Percentiles rank a stretch among this genome's conserved stretches.
phyloP scores from a whole-genome alignment of 2,329 filamentous ascomycete species.

The Blumeria graminis region DNA sequence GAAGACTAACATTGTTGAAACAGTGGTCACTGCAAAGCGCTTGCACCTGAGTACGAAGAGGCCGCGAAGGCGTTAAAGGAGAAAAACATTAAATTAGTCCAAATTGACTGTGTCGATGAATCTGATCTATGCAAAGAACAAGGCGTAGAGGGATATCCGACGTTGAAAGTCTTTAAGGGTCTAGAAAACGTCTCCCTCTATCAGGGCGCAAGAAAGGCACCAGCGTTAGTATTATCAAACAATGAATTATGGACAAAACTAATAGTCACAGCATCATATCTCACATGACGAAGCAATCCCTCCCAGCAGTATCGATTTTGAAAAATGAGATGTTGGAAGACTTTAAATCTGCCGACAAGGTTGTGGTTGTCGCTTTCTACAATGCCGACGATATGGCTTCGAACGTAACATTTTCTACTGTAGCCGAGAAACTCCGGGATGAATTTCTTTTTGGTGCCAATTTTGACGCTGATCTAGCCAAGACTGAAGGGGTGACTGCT shows the following conservation, averaged over 20 bases:
- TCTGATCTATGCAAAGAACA: conserved; percentile 70
- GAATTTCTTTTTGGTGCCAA: conserved; percentile 79
- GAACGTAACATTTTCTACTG: conserved; percentile 53
- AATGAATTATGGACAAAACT: not conserved
- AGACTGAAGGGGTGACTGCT: conserved; percentile 71
- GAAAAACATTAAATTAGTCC: conserved; percentile 65
- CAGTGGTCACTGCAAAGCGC: conserved; percentile 84
- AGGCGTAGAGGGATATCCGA: conserved; percentile 93
- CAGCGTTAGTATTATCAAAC: conserved; percentile 26
- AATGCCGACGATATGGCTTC: conserved; percentile 57
- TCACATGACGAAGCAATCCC: conserved; percentile 96
- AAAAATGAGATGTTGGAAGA: conserved; percentile 67
- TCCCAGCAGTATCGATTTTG: conserved; percentile 72
- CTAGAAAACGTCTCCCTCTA: conserved; percentile 61
- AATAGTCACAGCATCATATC: conserved; percentile 29
- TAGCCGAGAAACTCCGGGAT: conserved; percentile 59
- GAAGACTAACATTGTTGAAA: conserved; percentile 9
- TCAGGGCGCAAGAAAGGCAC: conserved; percentile 70
- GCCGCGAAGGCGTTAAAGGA: conserved; percentile 66
- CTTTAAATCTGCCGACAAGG: conserved; percentile 96
- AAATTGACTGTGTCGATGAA: conserved; percentile 92
- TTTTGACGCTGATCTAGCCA: conserved; percentile 60
- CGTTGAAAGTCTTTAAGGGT: conserved; percentile 96
- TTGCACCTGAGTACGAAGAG: conserved; percentile 78
- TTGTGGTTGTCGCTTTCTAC: conserved; percentile 80